Evolutionary conservation across 2,329 filamentous ascomycete species (phyloP).

Genomic region (Parastagonospora avenae): DNA sequence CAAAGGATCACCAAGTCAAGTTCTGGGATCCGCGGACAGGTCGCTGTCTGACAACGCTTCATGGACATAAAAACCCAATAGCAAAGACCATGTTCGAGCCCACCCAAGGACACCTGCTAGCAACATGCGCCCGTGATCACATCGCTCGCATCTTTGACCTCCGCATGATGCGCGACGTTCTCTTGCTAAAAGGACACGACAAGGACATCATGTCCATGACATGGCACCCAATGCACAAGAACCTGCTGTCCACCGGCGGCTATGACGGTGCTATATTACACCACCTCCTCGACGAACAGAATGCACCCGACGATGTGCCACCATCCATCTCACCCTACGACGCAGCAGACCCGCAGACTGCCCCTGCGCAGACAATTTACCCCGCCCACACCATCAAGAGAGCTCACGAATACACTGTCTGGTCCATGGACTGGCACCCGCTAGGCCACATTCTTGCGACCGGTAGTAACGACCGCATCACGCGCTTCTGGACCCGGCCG

Average conservation of each 20-base stretch:
- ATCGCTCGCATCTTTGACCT: conserved; percentile 93
- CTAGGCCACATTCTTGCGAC: conserved; percentile 93
- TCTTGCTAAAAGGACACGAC: conserved; percentile 89
- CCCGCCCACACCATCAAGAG: conserved; percentile 86
- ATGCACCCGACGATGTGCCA: conserved; percentile 75
- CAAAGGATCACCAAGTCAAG: conserved; percentile 96
- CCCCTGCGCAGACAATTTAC: conserved; percentile 86
- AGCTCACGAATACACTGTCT: conserved; percentile 93
- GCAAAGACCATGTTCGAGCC: conserved; percentile 91
- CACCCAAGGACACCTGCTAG: conserved; percentile 80
- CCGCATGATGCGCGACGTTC: conserved; percentile 97
- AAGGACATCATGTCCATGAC: conserved; percentile 92
- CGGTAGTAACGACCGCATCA: conserved; percentile 94
- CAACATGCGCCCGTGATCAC: conserved; percentile 91
- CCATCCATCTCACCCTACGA: conserved; percentile 83
- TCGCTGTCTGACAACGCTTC: conserved; percentile 88
- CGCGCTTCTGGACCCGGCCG: conserved; percentile 92
- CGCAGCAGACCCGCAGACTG: conserved; percentile 75
- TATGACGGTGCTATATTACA: conserved; percentile 89
- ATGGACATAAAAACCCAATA: conserved; percentile 97
- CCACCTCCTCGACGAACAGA: conserved; percentile 94
- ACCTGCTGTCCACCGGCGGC: conserved; percentile 86
- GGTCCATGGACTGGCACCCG: conserved; percentile 98
- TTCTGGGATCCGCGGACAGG: conserved; percentile 96
- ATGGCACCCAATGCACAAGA: conserved; percentile 93